These are phyloP conservation scores for Strigomonas culicis DNA, from an alignment of 208 protist species.

Conservation along the genomic window DNA sequence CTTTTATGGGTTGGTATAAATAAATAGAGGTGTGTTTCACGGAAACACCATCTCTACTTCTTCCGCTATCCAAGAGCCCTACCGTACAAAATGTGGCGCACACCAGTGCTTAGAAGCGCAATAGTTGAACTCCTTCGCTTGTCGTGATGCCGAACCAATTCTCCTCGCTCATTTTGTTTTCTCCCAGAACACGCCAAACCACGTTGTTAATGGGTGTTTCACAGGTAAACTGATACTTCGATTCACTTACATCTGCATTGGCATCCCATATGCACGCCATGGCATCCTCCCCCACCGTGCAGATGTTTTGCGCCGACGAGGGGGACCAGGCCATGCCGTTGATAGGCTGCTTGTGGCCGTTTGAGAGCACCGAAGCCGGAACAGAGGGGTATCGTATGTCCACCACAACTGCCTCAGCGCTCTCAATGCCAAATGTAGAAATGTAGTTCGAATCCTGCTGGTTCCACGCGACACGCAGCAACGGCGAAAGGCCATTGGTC, in stretches of 20 bases:
- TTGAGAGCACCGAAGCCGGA: slow-evolving; percentile 74
- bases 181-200: too few relatives aligned
- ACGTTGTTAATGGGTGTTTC: slow-evolving; percentile 83
- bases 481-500: slow-evolving; percentile 79
- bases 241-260: slow-evolving; percentile 41
- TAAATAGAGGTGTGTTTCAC: too few relatives aligned
- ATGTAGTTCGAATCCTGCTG: slow-evolving; percentile 97
- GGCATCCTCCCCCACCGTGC: slow-evolving; percentile 95
- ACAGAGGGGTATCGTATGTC: slow-evolving; percentile 93
- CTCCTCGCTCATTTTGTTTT: slow-evolving; percentile 52
- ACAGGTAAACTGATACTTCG: slow-evolving; percentile 53
- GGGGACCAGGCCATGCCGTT: slow-evolving; percentile 97
- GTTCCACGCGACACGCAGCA: slow-evolving; percentile 97
- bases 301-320: slow-evolving; percentile 92
- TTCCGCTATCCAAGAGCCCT: too few relatives aligned
- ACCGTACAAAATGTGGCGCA: too few relatives aligned
- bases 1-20: too few relatives aligned
- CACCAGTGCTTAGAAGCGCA: slow-evolving; percentile 76
- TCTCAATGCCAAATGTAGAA: slow-evolving; percentile 95
- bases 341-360: slow-evolving; percentile 87
- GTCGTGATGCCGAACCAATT: slow-evolving; percentile 88
- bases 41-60: too few relatives aligned
- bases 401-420: slow-evolving; percentile 92
- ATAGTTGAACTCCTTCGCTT: slow-evolving; percentile 31
- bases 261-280: slow-evolving; percentile 98